These are phyloP conservation scores for Paradendryphiella salina DNA, from an alignment of 2,329 filamentous ascomycete genomes.

Conservation along the genomic window DNA sequence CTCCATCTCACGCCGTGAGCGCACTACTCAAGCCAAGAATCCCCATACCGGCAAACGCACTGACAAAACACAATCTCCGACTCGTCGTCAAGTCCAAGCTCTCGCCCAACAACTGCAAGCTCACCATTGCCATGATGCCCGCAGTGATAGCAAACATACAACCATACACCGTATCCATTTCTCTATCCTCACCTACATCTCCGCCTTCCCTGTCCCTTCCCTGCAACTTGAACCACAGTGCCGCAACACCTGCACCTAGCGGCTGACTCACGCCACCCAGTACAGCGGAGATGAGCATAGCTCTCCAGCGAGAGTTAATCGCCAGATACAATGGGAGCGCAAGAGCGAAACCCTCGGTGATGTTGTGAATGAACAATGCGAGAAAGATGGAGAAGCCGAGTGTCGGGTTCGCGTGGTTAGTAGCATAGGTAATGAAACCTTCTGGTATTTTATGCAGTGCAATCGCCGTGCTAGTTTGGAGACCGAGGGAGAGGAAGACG, in stretches of 20 bases:
- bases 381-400: slow-evolving; percentile 92
- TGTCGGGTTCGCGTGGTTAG: slow-evolving; percentile 89
- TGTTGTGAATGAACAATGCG: slow-evolving; percentile 96
- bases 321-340: slow-evolving; percentile 91
- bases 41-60: slow-evolving; percentile 84
- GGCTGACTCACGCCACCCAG: slow-evolving; percentile 88
- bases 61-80: slow-evolving; percentile 73
- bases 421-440: slow-evolving; percentile 87
- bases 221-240: slow-evolving; percentile 80
- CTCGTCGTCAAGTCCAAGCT: slow-evolving; percentile 80
- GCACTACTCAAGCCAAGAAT: slow-evolving; percentile 84
- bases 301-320: slow-evolving; percentile 74
- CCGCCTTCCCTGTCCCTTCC: slow-evolving; percentile 50
- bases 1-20: slow-evolving; percentile 62
- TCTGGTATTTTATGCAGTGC: slow-evolving; percentile 94
- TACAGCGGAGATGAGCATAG: slow-evolving; percentile 81
- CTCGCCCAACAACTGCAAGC: slow-evolving; percentile 85
- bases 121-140: slow-evolving; percentile 95
- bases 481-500: slow-evolving; percentile 89
- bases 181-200: slow-evolving; percentile 54
- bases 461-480: slow-evolving; percentile 94
- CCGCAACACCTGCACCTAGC: slow-evolving; percentile 79
- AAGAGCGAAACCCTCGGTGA: slow-evolving; percentile 95
- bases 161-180: slow-evolving; percentile 67
- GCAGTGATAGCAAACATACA: slow-evolving; percentile 86